Base-by-base conservation (phyloP, 1,139 yeast genomes). In the Suhomyces anneliseae region DNA sequence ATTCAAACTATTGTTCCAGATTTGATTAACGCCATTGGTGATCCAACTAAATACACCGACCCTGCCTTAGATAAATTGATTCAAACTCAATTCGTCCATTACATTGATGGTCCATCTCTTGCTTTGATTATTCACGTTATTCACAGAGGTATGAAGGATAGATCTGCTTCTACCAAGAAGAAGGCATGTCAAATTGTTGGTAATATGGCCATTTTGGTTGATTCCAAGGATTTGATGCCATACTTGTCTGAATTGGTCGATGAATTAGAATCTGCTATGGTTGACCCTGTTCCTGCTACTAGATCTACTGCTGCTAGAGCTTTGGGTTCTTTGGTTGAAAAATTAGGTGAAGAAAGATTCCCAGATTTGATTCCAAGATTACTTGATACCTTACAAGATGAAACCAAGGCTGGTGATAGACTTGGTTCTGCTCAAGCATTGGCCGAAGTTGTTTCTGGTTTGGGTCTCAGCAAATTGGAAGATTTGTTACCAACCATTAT, bases 261-360 rank as follows among this genome's bases (percentile, higher is more conserved):
- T 11, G 97, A 90, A 59, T 80, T 95, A 50, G 97, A 93, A 64
- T 76, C 80, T 38, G 96, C 98, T 1, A 92, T 95, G 96, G 97
- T 95, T 47, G 99, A 95, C 61, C 99, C 99, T 1, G 99, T 95
- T 43, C 97, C 99, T 34, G 89, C 87, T 39, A 93, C 99, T 0
- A 83, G 99, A 65, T 95, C 98, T 2, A 95, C 97, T 34, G 99
- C 98, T 27, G 93, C 97, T 27, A 85, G 97, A 70, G 99, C 99
- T 0, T 75, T 95, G 48, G 99, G 99, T 55, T 90, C 97, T 0
- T 76, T 95, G 56, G 97, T 93, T 44, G 98, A 93, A 65, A 93
- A 92, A 65, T 76, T 95, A 40, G 99, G 99, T 49, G 99, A 95
- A 68, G 96, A 88, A 39, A 86, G 83, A 59, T 92, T 95, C 90